Conservation (phyloP, 176 grass and related monocot genomes). For the Cenchrus fungigraminus region DNA sequence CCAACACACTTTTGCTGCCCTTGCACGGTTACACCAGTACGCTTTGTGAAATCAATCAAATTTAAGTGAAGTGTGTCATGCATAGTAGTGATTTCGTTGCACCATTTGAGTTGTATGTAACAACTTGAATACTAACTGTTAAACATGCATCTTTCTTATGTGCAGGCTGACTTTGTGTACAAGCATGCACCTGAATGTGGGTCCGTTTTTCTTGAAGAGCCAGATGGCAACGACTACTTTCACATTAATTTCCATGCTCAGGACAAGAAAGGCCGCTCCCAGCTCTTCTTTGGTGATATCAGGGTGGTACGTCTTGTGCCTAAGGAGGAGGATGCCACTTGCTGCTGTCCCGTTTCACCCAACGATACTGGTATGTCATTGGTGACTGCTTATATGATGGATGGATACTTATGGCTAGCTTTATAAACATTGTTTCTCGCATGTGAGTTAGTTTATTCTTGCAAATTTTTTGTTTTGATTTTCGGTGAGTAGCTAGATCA, state of each 20-base stretch:
- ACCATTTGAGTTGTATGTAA: no score
- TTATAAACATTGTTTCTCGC: background rate
- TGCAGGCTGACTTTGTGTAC: background rate
- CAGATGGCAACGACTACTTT: background rate
- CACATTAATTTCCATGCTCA: background rate
- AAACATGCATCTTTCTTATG: background rate
- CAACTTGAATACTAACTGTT: no score
- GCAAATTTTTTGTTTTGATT: background rate
- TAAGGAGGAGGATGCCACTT: background rate
- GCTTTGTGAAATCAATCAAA: no score
- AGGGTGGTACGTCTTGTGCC: no score
- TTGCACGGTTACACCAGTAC: no score
- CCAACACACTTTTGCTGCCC: no score
- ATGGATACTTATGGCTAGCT: background rate
- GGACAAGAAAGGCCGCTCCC: background rate
- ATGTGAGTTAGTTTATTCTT: background rate
- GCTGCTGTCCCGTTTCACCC: background rate
- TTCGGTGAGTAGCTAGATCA: background rate
- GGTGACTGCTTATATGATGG: background rate
- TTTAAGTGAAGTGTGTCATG: no score
- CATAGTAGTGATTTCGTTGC: no score
- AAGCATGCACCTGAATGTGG: background rate
- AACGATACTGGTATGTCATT: background rate
- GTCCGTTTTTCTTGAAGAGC: background rate
- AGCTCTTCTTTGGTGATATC: background rate